These are phyloP conservation scores for Talaromyces ruber DNA, from an alignment of 495 filamentous ascomycete species.

Conservation along the genomic window DNA sequence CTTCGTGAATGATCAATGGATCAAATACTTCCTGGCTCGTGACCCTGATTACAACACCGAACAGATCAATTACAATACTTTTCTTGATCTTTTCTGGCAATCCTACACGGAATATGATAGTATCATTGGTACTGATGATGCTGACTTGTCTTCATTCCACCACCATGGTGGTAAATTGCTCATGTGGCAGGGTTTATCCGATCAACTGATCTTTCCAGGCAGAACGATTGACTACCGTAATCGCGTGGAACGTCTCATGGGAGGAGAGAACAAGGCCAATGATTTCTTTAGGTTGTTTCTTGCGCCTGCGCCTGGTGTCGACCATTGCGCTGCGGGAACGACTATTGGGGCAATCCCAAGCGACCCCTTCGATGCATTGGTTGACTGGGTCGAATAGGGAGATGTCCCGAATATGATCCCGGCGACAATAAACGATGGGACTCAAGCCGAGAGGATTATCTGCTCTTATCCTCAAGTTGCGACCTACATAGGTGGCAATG, in stretches of 20 bases:
- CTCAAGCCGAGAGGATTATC: neutral
- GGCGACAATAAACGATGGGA: neutral
- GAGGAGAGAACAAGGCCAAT: neutral
- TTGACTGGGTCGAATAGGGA: conserved; percentile 24
- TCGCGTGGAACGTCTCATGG: neutral
- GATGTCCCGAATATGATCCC: conserved; percentile 11
- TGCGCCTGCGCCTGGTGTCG: conserved; percentile 20
- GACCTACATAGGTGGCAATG: neutral
- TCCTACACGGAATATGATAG: conserved; percentile 14
- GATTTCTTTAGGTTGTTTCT: conserved; percentile 20
- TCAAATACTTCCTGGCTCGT: conserved; percentile 30
- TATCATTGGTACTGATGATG: conserved; percentile 24
- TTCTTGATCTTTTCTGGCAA: conserved; percentile 8
- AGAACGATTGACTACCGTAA: conserved; percentile 10
- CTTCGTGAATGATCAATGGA: conserved; percentile 12
- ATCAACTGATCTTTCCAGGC: conserved; percentile 13
- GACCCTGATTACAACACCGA: conserved; percentile 28
- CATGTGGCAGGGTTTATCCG: conserved; percentile 28
- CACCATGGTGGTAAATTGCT: conserved; percentile 31
- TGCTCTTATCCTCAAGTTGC: conserved; percentile 1
- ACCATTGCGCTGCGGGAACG: conserved; percentile 17
- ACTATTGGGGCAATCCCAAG: conserved; percentile 12
- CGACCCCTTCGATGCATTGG: conserved; percentile 8
- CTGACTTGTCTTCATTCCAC: conserved; percentile 23
- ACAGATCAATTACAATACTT: conserved; percentile 16